phyloP scores from a whole-genome alignment of 176 grass and related monocot genomes.

The Leersia perrieri region DNA sequence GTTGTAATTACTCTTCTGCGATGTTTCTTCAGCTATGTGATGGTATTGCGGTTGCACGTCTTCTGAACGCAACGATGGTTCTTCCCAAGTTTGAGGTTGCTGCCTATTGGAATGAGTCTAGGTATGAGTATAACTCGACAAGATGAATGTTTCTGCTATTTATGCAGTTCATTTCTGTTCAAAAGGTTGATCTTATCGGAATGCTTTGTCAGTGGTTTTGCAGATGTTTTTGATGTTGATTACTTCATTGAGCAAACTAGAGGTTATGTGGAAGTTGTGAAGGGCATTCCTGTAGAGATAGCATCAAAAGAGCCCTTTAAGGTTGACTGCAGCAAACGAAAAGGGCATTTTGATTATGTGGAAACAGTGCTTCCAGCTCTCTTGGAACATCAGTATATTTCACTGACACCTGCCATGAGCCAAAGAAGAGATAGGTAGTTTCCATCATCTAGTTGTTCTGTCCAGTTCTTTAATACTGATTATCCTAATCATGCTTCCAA shows the following conservation, averaged over 20 bases:
- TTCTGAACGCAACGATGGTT: constrained; percentile 89
- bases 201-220: constrained; percentile 73
- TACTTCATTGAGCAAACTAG: constrained; percentile 86
- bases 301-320: constrained; percentile 66
- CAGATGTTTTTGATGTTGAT: constrained; percentile 90
- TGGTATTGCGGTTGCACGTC: constrained; percentile 69
- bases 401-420: constrained; percentile 72
- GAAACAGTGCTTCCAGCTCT: constrained; percentile 70
- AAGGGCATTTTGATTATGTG: constrained; percentile 81
- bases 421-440: constrained; percentile 96
- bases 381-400: constrained; percentile 76
- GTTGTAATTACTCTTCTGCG: neutral
- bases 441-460: neutral
- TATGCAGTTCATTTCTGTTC: constrained; percentile 20
- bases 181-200: constrained; percentile 26
- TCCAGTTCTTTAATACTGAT: neutral
- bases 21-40: constrained; percentile 75
- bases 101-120: constrained; percentile 97
- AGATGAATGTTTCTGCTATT: neutral
- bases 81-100: constrained; percentile 91
- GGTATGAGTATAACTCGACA: constrained; percentile 34
- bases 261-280: constrained; percentile 78
- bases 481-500: neutral
- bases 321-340: constrained; percentile 87
- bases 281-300: constrained; percentile 70